A percentile compares a stretch with the other conserved stretches of the same genome.
Conservation (phyloP, 2,329 filamentous ascomycete species). For the Didymellaceae sp. region DNA sequence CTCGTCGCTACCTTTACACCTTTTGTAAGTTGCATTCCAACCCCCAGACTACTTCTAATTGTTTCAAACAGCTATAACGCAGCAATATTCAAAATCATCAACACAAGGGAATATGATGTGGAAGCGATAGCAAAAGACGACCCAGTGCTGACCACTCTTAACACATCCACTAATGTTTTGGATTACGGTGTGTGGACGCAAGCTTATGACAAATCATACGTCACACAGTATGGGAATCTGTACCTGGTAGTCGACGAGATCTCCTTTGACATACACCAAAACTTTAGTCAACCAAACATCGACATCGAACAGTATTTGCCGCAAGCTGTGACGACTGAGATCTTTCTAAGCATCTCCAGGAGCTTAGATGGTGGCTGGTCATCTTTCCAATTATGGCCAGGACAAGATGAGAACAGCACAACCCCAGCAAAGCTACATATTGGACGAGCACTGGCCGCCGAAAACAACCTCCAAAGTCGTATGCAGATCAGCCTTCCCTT, state of each 20-base stretch:
- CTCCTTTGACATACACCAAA: no score
- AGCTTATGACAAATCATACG: no score
- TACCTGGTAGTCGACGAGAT: no score
- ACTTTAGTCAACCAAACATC: no score
- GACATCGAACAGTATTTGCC: no score
- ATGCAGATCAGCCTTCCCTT: slow-evolving; percentile 27
- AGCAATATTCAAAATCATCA: not conserved
- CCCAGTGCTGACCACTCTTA: no score
- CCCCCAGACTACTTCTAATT: not conserved
- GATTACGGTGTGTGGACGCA: no score
- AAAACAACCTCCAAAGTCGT: slow-evolving; percentile 1
- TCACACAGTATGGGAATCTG: no score
- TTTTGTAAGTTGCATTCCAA: slow-evolving; percentile 34
- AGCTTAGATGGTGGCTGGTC: not conserved
- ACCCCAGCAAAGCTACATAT: not conserved
- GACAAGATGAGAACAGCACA: not conserved
- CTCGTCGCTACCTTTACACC: slow-evolving; percentile 46
- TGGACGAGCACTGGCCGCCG: not conserved
- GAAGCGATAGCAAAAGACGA: no score
- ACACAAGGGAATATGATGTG: slow-evolving; percentile 29
- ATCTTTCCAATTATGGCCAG: not conserved
- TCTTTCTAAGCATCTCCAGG: not conserved
- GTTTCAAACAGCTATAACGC: not conserved
- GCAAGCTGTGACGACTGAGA: no score
- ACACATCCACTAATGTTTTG: no score